Evolutionary conservation across 2,329 filamentous ascomycete species (phyloP).

Genomic region (Fusarium sp.): DNA sequence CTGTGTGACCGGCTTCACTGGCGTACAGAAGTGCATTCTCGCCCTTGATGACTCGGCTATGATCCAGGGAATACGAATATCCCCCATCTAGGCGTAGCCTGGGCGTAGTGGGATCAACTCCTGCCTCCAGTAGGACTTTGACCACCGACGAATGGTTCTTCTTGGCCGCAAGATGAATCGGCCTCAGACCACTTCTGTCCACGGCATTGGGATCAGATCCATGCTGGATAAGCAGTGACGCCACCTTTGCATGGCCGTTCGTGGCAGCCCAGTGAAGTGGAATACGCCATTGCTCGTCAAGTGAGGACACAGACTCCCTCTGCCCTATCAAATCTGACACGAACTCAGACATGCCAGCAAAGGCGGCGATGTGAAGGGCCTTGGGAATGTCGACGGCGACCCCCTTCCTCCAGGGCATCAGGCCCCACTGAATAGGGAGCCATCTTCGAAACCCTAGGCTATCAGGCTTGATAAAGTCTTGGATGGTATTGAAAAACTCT

Average conservation of each 20-base stretch:
- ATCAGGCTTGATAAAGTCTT: conserved; percentile 10
- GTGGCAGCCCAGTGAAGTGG: conserved; percentile 38
- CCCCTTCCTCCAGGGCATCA: no score
- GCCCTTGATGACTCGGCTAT: conserved; percentile 1
- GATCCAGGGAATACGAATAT: no score
- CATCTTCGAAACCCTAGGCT: conserved; percentile 23
- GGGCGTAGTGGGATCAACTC: conserved; percentile 17
- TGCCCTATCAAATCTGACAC: conserved; percentile 2
- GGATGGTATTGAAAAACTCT: conserved; percentile 13
- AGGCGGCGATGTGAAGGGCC: conserved; percentile 30
- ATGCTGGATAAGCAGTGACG: conserved; percentile 17
- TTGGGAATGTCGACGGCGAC: no score
- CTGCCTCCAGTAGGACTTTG: conserved; percentile 15
- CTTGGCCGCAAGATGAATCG: conserved; percentile 34
- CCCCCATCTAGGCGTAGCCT: no score
- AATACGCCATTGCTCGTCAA: not conserved
- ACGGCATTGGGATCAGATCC: conserved; percentile 19
- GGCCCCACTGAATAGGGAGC: conserved; percentile 30
- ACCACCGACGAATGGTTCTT: conserved; percentile 17
- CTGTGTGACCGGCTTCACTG: conserved; percentile 26
- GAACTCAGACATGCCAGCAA: conserved; percentile 34
- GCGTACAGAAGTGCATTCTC: conserved; percentile 34
- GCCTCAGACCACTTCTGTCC: conserved; percentile 29
- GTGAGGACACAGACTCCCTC: not conserved
- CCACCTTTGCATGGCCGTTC: conserved; percentile 33